Percentiles rank a stretch among this genome's conserved stretches.
phyloP scores from a whole-genome alignment of 2,329 filamentous ascomycete species.

The Diplodia intermedia region DNA sequence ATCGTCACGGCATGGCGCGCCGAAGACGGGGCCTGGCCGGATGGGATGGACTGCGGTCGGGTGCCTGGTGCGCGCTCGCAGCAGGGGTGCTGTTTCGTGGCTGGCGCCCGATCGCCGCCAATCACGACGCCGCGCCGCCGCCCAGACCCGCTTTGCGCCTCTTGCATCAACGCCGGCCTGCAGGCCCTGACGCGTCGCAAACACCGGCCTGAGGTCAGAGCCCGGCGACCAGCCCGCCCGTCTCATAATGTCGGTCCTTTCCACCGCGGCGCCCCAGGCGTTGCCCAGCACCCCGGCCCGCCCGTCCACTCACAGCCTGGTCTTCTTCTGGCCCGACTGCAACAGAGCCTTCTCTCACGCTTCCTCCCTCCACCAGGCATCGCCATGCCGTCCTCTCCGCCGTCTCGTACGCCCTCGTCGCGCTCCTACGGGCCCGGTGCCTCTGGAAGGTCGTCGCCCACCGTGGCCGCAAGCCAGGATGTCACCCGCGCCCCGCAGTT shows the following conservation, averaged over 20 bases:
- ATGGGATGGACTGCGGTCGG: conserved; percentile 12
- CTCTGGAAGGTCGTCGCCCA: conserved; percentile 25
- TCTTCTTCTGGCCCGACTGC: conserved; percentile 20
- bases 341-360: conserved; percentile 16
- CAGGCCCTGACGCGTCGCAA: conserved; percentile 30
- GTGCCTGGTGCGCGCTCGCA: conserved; percentile 19
- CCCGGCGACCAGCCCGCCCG: conserved; percentile 25
- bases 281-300: conserved; percentile 2
- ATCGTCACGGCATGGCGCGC: conserved; percentile 19
- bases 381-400: conserved; percentile 23
- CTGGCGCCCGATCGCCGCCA: conserved; percentile 26
- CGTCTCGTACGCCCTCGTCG: conserved; percentile 15
- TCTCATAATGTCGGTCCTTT: conserved; percentile 33
- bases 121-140: neutral
- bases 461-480: conserved; percentile 8
- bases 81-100: conserved; percentile 27
- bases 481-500: conserved; percentile 5
- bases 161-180: conserved; percentile 32
- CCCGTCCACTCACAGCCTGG: conserved; percentile 8
- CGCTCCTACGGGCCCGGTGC: conserved; percentile 4
- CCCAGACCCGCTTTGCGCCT: conserved; percentile 28
- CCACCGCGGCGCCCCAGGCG: conserved; percentile 8
- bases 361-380: conserved; percentile 14
- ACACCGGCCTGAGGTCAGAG: conserved; percentile 26
- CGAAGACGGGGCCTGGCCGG: conserved; percentile 30